Conservation (phyloP, 352 stramenopile genomes). For the Pseudoperonospora humuli region DNA sequence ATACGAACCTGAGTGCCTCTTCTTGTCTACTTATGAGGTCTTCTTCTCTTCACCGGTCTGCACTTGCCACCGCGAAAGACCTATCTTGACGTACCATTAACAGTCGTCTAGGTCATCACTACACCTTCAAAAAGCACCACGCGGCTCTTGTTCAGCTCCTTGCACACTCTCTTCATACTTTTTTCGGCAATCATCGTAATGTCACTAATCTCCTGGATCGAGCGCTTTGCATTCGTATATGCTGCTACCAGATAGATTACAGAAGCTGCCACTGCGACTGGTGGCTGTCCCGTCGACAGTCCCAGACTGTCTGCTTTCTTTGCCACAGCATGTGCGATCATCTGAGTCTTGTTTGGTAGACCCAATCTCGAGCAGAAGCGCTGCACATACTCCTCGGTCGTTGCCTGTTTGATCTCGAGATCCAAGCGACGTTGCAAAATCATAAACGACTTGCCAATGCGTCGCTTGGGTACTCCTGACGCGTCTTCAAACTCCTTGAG, state of each 20-base stretch:
- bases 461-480: conserved; percentile 62
- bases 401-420: conserved; percentile 59
- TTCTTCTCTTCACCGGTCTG: conserved; percentile 3
- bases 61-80: conserved; percentile 3
- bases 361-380: conserved; percentile 71
- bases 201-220: conserved; percentile 74
- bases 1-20: conserved; percentile 37
- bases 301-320: conserved; percentile 65
- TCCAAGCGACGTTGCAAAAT: conserved; percentile 41
- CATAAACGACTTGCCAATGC: conserved; percentile 79
- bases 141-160: conserved; percentile 81
- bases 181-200: conserved; percentile 78
- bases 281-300: conserved; percentile 58
- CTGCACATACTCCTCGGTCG: conserved; percentile 67
- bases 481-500: conserved; percentile 73
- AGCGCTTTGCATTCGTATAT: conserved; percentile 74
- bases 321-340: conserved; percentile 63
- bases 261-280: conserved; percentile 60
- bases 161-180: conserved; percentile 81
- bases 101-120: conserved; percentile 37
- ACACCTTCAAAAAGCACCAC: conserved; percentile 72
- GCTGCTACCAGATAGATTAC: conserved; percentile 80
- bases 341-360: conserved; percentile 69
- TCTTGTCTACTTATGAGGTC: conserved; percentile 25
- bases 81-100: conserved; percentile 10